Conservation (phyloP, 345 rosid genomes). For the Eucalyptus caleyi region DNA sequence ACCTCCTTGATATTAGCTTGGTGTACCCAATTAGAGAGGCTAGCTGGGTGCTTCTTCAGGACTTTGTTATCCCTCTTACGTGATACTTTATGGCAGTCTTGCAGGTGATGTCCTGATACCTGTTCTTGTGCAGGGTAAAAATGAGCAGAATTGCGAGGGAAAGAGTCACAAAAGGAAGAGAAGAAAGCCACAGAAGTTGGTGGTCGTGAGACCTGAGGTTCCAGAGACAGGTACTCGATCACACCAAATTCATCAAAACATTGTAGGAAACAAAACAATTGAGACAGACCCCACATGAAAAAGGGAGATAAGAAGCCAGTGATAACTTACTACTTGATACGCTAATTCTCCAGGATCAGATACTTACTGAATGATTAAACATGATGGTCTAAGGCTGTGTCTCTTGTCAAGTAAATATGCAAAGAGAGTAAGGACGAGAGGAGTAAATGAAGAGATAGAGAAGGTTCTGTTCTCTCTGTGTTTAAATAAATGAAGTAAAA, state of each 20-base stretch:
- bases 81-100: background rate
- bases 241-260: background rate
- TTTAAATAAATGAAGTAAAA: background rate
- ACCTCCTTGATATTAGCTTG: background rate
- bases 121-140: background rate
- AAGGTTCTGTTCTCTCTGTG: background rate
- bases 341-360: background rate
- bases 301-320: background rate
- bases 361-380: background rate
- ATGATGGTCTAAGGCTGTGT: background rate
- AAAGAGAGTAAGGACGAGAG: background rate
- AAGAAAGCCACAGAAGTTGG: background rate
- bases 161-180: background rate
- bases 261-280: background rate
- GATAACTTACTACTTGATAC: background rate
- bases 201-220: background rate
- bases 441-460: background rate
- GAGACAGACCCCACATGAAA: background rate
- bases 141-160: background rate
- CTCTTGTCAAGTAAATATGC: background rate
- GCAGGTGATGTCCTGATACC: background rate
- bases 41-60: background rate
- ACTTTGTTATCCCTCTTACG: background rate
- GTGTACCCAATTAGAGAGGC: background rate
- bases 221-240: background rate